phyloP scores from a whole-genome alignment of 2,329 filamentous ascomycete genomes.

The Plectosphaerella plurivora region DNA sequence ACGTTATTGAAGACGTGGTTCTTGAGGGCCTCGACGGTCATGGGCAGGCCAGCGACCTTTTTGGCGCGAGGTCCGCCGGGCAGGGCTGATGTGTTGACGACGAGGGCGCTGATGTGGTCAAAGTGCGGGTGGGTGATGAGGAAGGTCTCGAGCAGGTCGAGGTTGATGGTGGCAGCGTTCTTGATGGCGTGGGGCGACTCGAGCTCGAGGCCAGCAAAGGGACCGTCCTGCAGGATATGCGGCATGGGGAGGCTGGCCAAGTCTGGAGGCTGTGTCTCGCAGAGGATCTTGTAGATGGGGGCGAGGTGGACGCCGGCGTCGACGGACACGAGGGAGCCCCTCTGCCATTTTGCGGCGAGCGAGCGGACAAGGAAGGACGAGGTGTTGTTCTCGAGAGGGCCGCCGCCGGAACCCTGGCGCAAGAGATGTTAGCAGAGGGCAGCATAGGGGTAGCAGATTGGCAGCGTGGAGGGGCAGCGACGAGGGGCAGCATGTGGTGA shows the following conservation, averaged over 20 bases:
- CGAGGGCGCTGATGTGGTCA: constrained; percentile 87
- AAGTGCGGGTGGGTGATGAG: constrained; percentile 97
- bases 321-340: constrained; percentile 81
- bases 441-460: not conserved
- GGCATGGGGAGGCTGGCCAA: constrained; percentile 37
- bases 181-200: constrained; percentile 62
- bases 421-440: not conserved
- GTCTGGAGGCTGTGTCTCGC: constrained; percentile 40
- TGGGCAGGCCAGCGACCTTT: constrained; percentile 77
- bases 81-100: constrained; percentile 87
- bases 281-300: constrained; percentile 75
- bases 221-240: constrained; percentile 59
- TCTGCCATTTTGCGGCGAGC: constrained; percentile 70
- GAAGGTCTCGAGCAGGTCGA: constrained; percentile 77
- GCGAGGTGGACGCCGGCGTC: constrained; percentile 89
- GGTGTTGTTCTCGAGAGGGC: constrained; percentile 83
- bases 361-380: constrained; percentile 88
- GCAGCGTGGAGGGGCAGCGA: not conserved
- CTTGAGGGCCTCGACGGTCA: constrained; percentile 89
- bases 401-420: constrained; percentile 77
- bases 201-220: constrained; percentile 75
- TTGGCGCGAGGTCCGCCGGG: constrained; percentile 73
- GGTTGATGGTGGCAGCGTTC: constrained; percentile 78
- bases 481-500: too few relatives aligned
- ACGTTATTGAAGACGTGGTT: constrained; percentile 95